A percentile compares a stretch with the other conserved stretches of the same genome.
Evolutionary conservation across 2,329 filamentous ascomycete genomes (phyloP).

Genomic region (Onygena corvina): DNA sequence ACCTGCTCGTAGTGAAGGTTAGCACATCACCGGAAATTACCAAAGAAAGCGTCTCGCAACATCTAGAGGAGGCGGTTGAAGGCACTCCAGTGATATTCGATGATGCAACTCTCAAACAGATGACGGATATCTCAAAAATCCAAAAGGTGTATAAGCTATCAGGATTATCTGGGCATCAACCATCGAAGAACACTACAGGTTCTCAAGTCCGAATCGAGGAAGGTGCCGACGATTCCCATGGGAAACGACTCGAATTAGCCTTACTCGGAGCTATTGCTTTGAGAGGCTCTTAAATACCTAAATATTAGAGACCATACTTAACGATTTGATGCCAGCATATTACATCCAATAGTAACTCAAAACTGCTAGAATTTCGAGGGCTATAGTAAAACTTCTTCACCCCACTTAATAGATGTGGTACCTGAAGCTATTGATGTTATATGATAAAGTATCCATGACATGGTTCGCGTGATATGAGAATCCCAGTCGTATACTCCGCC

Average conservation of each 20-base stretch:
- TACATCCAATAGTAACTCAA: too few species aligned
- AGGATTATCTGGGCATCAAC: conserved; percentile 4
- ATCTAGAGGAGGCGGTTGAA: conserved; percentile 51
- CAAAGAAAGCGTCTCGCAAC: conserved; percentile 41
- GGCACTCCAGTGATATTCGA: conserved; percentile 49
- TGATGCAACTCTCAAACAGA: conserved; percentile 48
- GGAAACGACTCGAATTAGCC: conserved; percentile 51
- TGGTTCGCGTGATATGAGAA: too few species aligned
- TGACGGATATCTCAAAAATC: conserved; percentile 57
- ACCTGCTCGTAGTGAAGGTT: conserved; percentile 73
- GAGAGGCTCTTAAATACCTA: conserved; percentile 43
- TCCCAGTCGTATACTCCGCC: too few species aligned
- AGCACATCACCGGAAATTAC: conserved; percentile 41
- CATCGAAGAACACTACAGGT: neutral
- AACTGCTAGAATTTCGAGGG: too few species aligned
- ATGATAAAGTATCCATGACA: too few species aligned
- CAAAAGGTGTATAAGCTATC: conserved; percentile 74
- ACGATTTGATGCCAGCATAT: too few species aligned
- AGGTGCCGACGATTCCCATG: conserved; percentile 23
- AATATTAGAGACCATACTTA: too few species aligned
- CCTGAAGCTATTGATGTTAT: too few species aligned
- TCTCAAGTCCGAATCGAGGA: neutral
- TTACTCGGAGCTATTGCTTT: conserved; percentile 68
- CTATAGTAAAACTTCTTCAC: too few species aligned
- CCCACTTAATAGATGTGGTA: too few species aligned